These are phyloP conservation scores for Suillus paluster DNA, from an alignment of 768 basidiomycete genomes.

Conservation along the genomic window DNA sequence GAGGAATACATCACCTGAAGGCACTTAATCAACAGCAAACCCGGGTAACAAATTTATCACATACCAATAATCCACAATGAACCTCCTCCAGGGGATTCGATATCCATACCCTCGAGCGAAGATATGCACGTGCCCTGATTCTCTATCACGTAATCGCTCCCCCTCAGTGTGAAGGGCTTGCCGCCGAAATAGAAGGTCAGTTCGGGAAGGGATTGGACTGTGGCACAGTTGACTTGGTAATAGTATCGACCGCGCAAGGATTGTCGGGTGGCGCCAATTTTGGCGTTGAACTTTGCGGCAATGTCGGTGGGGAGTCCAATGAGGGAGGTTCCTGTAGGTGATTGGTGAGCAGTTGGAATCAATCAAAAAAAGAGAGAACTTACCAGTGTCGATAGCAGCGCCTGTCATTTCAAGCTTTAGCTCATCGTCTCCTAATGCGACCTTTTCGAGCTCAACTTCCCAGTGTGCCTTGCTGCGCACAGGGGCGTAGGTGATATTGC, in stretches of 20 bases:
- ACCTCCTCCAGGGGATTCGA: conserved; percentile 78
- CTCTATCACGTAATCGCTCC: conserved; percentile 87
- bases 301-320: conserved; percentile 93
- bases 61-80: conserved; percentile 90
- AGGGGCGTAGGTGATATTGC: conserved; percentile 85
- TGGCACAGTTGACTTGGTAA: conserved; percentile 82
- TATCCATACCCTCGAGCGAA: conserved; percentile 89
- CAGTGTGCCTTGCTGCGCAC: conserved; percentile 95
- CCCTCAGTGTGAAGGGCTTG: conserved; percentile 77
- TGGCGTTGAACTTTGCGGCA: conserved; percentile 95
- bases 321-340: conserved; percentile 75
- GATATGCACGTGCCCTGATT: conserved; percentile 93
- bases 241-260: conserved; percentile 86
- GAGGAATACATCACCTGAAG: conserved; percentile 82
- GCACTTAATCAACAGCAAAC: conserved; percentile 8
- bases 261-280: conserved; percentile 94
- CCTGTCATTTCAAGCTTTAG: conserved; percentile 94
- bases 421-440: conserved; percentile 83
- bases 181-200: conserved; percentile 85
- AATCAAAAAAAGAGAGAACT: conserved; percentile 16
- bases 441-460: conserved; percentile 93
- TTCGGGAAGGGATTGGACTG: conserved; percentile 79
- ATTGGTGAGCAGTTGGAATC: conserved; percentile 10
- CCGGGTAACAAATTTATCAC: conserved; percentile 19
- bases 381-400: conserved; percentile 89